Base-by-base conservation (phyloP, 768 basidiomycete genomes). In the Leucocoprinus leucothites region DNA sequence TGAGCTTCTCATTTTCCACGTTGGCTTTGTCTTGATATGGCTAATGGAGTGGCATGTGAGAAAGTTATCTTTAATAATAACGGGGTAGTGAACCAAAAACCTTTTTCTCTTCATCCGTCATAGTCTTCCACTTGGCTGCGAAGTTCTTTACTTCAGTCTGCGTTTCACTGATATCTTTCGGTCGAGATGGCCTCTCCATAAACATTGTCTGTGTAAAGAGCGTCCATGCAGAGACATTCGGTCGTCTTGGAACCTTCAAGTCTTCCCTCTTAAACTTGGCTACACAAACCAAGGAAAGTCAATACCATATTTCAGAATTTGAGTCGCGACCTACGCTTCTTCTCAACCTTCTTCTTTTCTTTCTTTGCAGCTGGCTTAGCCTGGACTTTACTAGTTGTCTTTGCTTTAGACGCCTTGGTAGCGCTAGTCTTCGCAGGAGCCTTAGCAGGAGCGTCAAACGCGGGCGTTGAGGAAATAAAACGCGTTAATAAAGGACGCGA, bases 61-160 rank as follows among this genome's bases (percentile, higher is more conserved):
- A 48, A 48, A 14, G n/a, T n/a, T n/a, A n/a, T n/a, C n/a, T n/a
- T n/a, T 8, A 11, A 38, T 38, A 13, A 38, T n/a, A 13, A 16
- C n/a, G 9, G 18, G 28, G 34, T 6, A 9, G 11, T 25, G 3
- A 14, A 24, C 8, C 16, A 25, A 49, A 11, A n/a, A 53, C 57
- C 51, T 58, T 26, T 44, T 58, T 48, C 47, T 58, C 51, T 16
- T 47, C 44, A 5, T 6, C 22, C 1, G 51, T 35, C 9, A 58
- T 16, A 9, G 18, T 25, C 1, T 42, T 19, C 57, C 57, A 58
- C 47, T 53, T 47, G 19, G 18, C 28, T 9, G 24, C 35, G 3
- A 46, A 38, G 9, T 8, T 13, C 38, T 38, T 1, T 2, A 19
- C 13, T 5, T 9, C 38, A n/a, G 31, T 5, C 6, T 16, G 26